A percentile compares a stretch with the other conserved stretches of the same genome.
Evolutionary conservation across 768 basidiomycete species (phyloP).

Genomic region (Pleurotus eryngii): DNA sequence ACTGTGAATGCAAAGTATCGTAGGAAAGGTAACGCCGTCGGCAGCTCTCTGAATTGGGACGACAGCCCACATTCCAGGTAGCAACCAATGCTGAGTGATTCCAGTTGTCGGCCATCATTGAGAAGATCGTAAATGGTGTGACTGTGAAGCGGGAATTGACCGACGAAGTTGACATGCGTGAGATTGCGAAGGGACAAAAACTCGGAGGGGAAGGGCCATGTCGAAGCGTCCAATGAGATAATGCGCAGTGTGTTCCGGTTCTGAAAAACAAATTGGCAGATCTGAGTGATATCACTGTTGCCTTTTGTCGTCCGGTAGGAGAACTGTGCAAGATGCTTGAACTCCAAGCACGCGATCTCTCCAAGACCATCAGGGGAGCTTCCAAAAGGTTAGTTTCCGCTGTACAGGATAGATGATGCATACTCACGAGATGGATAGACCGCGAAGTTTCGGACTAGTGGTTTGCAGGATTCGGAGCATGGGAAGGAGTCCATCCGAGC

Average conservation of each 20-base stretch:
- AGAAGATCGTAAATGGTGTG: constrained; percentile 60
- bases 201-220: constrained; percentile 55
- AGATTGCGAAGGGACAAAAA: constrained; percentile 59
- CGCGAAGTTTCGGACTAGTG: constrained; percentile 48
- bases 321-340: constrained; percentile 58
- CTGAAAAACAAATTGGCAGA: constrained; percentile 48
- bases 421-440: constrained; percentile 53
- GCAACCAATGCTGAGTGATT: constrained; percentile 54
- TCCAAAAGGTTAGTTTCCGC: not conserved
- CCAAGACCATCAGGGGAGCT: constrained; percentile 42
- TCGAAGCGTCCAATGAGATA: constrained; percentile 49
- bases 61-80: constrained; percentile 50
- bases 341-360: constrained; percentile 45
- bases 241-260: constrained; percentile 52
- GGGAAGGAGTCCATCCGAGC: constrained; percentile 47
- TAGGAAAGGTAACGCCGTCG: constrained; percentile 53
- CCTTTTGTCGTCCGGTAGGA: constrained; percentile 48
- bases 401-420: not conserved
- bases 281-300: constrained; percentile 23
- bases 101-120: constrained; percentile 57
- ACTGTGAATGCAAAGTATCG: constrained; percentile 60
- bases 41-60: constrained; percentile 44
- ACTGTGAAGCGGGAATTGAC: constrained; percentile 47
- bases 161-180: constrained; percentile 59
- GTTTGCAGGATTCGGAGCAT: constrained; percentile 52